These are phyloP conservation scores for Aspergillus sclerotioniger DNA, from an alignment of 495 filamentous ascomycete genomes.

Conservation along the genomic window DNA sequence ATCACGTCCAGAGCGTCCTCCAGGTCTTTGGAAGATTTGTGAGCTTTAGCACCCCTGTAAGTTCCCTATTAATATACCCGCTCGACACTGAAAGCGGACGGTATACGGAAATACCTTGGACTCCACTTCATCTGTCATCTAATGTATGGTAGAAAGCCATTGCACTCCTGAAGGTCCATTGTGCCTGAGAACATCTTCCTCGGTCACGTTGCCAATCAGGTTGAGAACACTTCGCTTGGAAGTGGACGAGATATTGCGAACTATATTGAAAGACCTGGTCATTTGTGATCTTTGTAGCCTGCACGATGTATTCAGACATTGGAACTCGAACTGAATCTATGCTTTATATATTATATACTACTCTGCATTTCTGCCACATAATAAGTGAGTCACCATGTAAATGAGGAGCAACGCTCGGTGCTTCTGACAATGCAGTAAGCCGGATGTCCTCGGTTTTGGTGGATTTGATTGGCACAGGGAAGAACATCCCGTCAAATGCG, in stretches of 20 bases:
- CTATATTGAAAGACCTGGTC: neutral
- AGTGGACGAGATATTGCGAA: constrained; percentile 2
- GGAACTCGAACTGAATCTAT: no score
- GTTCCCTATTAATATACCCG: neutral
- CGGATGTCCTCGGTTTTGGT: no score
- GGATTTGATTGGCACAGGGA: no score
- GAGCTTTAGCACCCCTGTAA: constrained; percentile 2
- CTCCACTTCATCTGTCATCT: neutral
- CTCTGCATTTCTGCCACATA: no score
- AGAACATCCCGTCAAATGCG: no score
- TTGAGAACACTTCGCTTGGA: constrained; percentile 1
- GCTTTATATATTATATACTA: no score
- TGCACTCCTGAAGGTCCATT: neutral
- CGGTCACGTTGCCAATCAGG: neutral
- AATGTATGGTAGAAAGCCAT: neutral
- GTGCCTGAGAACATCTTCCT: neutral
- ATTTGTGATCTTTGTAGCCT: neutral
- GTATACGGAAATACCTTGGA: neutral
- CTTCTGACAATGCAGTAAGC: no score
- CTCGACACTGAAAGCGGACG: neutral
- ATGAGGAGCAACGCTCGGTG: no score
- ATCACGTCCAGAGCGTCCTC: neutral
- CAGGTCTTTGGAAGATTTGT: constrained; percentile 1
- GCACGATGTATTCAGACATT: neutral
- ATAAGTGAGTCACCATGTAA: no score